Conservation (phyloP, 495 filamentous ascomycete species). For the Penicillium salamii region DNA sequence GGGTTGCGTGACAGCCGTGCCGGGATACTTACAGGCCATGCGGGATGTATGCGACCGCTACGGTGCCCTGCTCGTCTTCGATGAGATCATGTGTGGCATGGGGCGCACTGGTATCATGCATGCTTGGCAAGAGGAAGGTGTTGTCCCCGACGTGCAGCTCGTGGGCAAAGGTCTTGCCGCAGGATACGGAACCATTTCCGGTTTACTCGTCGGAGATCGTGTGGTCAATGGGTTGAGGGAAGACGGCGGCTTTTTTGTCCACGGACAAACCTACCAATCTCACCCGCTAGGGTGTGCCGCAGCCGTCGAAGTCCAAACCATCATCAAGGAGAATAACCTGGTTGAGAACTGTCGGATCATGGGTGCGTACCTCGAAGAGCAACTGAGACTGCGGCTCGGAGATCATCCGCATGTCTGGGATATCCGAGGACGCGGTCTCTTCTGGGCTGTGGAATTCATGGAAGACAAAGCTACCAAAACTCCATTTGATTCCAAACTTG, state of each 20-base stretch:
- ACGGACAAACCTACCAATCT: not conserved
- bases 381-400: not conserved
- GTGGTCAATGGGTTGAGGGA: not conserved
- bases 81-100: conserved; percentile 51
- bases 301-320: not conserved
- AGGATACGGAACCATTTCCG: not conserved
- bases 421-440: not conserved
- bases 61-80: conserved; percentile 49
- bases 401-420: not conserved
- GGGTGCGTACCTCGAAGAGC: not conserved
- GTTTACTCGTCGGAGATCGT: not conserved
- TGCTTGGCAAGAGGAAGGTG: conserved; percentile 40
- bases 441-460: not conserved
- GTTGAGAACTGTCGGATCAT: not conserved
- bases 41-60: conserved; percentile 41
- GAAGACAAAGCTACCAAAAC: not conserved
- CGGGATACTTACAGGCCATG: conserved; percentile 42
- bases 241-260: not conserved
- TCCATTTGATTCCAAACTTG: conserved; percentile 20
- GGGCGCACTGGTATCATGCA: conserved; percentile 48
- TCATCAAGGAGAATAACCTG: not conserved
- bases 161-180: not conserved
- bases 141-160: conserved; percentile 43
- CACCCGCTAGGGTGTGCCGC: not conserved
- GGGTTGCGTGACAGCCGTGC: not conserved